Conservation (phyloP, 2,329 filamentous ascomycete species). For the Scopulariopsis brevicaulis region DNA sequence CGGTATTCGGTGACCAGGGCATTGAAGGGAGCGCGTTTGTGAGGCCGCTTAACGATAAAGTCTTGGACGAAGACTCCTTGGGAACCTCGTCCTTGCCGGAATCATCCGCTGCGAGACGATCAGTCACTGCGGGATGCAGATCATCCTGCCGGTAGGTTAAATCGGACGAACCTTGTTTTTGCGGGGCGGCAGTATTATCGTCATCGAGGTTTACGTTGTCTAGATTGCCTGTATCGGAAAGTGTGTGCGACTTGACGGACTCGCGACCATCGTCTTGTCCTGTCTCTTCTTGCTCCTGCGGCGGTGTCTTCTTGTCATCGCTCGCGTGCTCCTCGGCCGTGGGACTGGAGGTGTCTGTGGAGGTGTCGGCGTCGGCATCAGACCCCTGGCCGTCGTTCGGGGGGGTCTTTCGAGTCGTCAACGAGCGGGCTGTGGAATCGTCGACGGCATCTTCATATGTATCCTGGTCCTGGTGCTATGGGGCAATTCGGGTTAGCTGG, state of each 20-base stretch:
- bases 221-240: constrained; percentile 35
- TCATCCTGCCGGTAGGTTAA: constrained; percentile 1
- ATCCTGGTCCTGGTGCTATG: constrained; percentile 49
- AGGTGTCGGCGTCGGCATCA: too few species aligned
- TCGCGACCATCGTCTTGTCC: constrained; percentile 1
- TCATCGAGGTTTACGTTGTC: constrained; percentile 59
- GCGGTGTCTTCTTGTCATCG: constrained; percentile 6
- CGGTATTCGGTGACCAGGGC: constrained; percentile 55
- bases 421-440: constrained; percentile 50
- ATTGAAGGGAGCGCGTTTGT: constrained; percentile 62
- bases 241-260: constrained; percentile 16
- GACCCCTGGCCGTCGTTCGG: neutral
- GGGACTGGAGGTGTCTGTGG: constrained; percentile 6
- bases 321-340: constrained; percentile 5
- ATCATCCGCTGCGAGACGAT: constrained; percentile 8
- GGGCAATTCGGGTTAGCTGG: neutral
- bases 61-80: constrained; percentile 36
- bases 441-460: constrained; percentile 77
- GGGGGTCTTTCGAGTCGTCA: constrained; percentile 38
- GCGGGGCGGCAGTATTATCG: constrained; percentile 26
- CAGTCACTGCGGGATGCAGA: constrained; percentile 1
- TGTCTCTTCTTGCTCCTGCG: neutral
- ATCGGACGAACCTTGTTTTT: constrained; percentile 18
- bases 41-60: constrained; percentile 57
- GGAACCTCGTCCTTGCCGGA: constrained; percentile 6